Percentiles rank a stretch among this genome's conserved stretches.
phyloP scores from a whole-genome alignment of 116 monocot species.

The Cymodocea nodosa region DNA sequence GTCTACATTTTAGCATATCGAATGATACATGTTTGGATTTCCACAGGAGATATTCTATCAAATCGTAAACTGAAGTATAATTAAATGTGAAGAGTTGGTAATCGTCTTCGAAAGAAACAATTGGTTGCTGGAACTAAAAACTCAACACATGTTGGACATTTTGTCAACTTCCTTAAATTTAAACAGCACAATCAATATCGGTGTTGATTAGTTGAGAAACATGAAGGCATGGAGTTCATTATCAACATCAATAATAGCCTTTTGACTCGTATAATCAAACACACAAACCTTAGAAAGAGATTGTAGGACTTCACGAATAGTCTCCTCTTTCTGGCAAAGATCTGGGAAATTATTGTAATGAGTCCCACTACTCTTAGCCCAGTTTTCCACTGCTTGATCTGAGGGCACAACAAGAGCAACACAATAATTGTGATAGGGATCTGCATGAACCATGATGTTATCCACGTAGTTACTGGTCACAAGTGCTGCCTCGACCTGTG shows the following conservation, averaged over 20 bases:
- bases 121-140: too few species aligned
- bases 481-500: slow-evolving; percentile 70
- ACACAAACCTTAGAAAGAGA: slow-evolving; percentile 29
- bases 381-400: slow-evolving; percentile 27
- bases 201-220: too few species aligned
- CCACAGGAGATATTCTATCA: background rate
- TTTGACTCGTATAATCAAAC: background rate
- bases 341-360: slow-evolving; percentile 12
- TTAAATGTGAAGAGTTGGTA: too few species aligned
- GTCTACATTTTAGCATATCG: too few species aligned
- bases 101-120: too few species aligned
- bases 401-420: slow-evolving; percentile 66
- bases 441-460: slow-evolving; percentile 76
- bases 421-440: slow-evolving; percentile 66
- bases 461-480: slow-evolving; percentile 60
- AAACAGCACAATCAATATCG: too few species aligned
- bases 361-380: slow-evolving; percentile 9
- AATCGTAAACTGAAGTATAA: too few species aligned
- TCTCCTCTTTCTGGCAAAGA: slow-evolving; percentile 25
- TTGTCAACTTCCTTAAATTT: too few species aligned
- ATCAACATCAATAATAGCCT: too few species aligned
- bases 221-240: too few species aligned
- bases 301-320: slow-evolving; percentile 27
- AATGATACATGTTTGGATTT: background rate
- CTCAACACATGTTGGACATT: too few species aligned